phyloP scores from a whole-genome alignment of 2,329 filamentous ascomycete genomes.

The Colletotrichum viniferum region DNA sequence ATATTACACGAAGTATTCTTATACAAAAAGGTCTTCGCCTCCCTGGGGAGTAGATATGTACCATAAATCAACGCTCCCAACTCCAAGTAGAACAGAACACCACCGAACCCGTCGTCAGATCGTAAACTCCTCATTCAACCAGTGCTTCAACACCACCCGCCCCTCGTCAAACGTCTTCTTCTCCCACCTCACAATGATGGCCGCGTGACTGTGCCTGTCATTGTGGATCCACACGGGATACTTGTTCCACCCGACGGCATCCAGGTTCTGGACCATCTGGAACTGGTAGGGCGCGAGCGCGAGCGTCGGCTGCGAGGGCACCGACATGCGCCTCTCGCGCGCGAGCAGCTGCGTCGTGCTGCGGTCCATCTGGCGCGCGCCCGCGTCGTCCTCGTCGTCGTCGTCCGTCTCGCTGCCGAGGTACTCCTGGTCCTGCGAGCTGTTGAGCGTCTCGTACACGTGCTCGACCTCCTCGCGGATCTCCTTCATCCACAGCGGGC shows the following conservation, averaged over 20 bases:
- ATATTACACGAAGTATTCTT: background rate
- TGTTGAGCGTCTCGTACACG: conserved; percentile 75
- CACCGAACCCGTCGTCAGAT: conserved; percentile 41
- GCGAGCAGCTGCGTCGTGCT: conserved; percentile 45
- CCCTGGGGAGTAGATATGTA: background rate
- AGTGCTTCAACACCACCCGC: conserved; percentile 78
- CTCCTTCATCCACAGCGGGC: conserved; percentile 74
- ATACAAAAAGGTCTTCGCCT: background rate
- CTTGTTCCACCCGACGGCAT: conserved; percentile 68
- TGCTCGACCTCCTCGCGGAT: conserved; percentile 79
- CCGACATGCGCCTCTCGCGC: conserved; percentile 44
- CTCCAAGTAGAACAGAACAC: background rate
- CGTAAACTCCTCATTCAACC: conserved; percentile 76
- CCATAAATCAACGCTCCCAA: background rate
- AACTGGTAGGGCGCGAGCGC: conserved; percentile 84
- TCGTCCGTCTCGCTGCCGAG: conserved; percentile 59
- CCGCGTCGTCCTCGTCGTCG: conserved; percentile 41
- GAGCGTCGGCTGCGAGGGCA: conserved; percentile 67
- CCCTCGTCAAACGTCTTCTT: conserved; percentile 76
- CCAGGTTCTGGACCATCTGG: conserved; percentile 78
- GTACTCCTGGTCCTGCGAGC: conserved; percentile 72
- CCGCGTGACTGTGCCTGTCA: conserved; percentile 82
- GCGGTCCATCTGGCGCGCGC: conserved; percentile 34
- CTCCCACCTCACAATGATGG: conserved; percentile 81
- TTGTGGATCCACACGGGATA: conserved; percentile 78